Base-by-base conservation (phyloP, 441 rosid genomes). In the Adansonia grandidieri region DNA sequence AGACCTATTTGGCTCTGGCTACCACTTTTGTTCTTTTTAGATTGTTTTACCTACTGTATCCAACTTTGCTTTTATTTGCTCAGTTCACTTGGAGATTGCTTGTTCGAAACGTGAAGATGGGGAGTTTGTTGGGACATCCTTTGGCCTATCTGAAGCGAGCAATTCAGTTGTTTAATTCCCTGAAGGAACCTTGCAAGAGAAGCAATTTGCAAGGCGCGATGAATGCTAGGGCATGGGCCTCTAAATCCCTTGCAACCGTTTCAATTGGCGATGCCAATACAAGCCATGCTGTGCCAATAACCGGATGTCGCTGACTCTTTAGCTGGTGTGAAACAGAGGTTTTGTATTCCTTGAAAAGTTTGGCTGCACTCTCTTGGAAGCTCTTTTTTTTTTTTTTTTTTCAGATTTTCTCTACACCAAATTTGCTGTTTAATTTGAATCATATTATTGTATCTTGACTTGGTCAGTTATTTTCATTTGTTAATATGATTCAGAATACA, bases 141-240 rank as follows among this genome's bases (percentile, higher is more conserved):
- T 76, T 79, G 37, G 86, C 90, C n/a, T 92, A 84, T 86, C 84
- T 92, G 54, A 89, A 88, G 51, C 75, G 87, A 74, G 84, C 83
- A 54, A 76, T 89, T 14, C 96, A 87, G 75, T 71, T 91, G 24
- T 81, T 88, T 8, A 89, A 80, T 75, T 86, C 87, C 63, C 88
- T 89, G 15, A 86, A 84, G 82, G 96, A 90, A 74, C 97, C 96
- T 74, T 88, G 97, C 79, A 91, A 87, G 88, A 90, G 89, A 85
- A 91, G 94, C 57, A 91, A 93, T 86, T 81, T 93, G 79, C 97
- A 96, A 82, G 92, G 99, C 74, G 97, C 99, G 0, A 86, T 92
- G 87, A 93, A 88, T 78, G 98, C 99, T 2, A 86, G 93, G 77
- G 94, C 95, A 9, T 94, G 97, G 99, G 96, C 96, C 5, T 94